Conservation (phyloP, 225 moss, liverwort and hornwort species). For the Takakia lepidozioides region DNA sequence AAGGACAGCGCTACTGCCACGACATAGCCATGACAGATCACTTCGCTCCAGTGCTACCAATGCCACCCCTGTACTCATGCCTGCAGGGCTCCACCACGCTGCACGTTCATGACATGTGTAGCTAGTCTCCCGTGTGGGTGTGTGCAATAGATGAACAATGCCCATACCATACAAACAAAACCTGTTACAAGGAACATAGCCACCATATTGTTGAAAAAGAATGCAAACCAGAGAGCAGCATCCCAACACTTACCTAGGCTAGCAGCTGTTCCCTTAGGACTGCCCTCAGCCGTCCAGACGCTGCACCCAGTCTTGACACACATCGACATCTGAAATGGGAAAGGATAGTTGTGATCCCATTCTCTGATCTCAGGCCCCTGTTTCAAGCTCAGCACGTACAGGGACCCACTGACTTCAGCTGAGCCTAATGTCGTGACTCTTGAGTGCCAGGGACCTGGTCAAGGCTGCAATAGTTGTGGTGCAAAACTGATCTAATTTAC, state of each 20-base stretch:
- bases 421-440: conserved; percentile 78
- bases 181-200: too few species aligned
- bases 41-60: conserved; percentile 66
- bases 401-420: conserved; percentile 58
- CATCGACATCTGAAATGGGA: conserved; percentile 49
- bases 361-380: conserved; percentile 49
- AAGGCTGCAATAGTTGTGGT: too few species aligned
- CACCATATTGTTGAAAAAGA: too few species aligned
- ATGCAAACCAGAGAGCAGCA: too few species aligned
- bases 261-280: conserved; percentile 51
- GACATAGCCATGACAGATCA: conserved; percentile 54
- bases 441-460: conserved; percentile 1
- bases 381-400: conserved; percentile 47
- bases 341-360: conserved; percentile 58
- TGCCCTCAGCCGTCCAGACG: conserved; percentile 57
- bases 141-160: too few species aligned
- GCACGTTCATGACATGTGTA: too few species aligned
- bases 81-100: conserved; percentile 25
- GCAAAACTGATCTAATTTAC: too few species aligned
- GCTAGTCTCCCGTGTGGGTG: too few species aligned
- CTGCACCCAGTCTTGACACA: conserved; percentile 42
- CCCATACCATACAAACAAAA: too few species aligned
- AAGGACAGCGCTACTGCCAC: conserved; percentile 66
- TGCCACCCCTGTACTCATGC: conserved; percentile 68
- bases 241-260: conserved; percentile 27